Base-by-base conservation (phyloP, 2,329 filamentous ascomycete species). In the Colletotrichum lentis region DNA sequence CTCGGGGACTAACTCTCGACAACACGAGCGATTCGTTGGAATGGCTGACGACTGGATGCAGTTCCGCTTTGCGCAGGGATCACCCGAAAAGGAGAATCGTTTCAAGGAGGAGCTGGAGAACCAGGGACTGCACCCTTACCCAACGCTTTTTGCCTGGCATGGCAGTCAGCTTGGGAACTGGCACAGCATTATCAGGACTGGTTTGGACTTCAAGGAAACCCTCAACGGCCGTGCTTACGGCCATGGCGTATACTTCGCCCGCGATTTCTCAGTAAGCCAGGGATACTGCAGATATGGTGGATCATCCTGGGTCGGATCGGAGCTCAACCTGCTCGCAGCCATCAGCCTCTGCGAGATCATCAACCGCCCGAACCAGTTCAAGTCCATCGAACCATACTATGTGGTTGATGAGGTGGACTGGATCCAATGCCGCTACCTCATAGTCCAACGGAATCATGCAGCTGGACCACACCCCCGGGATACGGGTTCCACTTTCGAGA, bases 371-470 rank as follows among this genome's bases (percentile, higher is more conserved):
- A 58, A 76, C 0, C 74, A 90, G 52, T 97, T 92, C 73, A 77
- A 84, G 5, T 84, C 80, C 69, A 73, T 10, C 0, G 71, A 0
- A 0, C 90, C 90, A 0, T 88, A 89, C 78, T 88, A 92, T 54
- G 94, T 97, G 10, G 88, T 97, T 1, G 76, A 86, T 31, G 83
- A 93, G 52, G 80, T 91, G 11, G 90, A 96, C 73, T 97, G 94
- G 94, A 94, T 97, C 67, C 93, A 96, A 74, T 94, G 93, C 31
- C 87, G 94, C 50, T 97, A 96, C 77, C 83, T 97, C 1, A 92
- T 97, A 72, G 87, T 83, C 22, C 60, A 71, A 16, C 43, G 50
- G 20, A 44, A 24, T 12, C 22, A 49, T 2, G 5, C 22, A 31
- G 16, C 22, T 10, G 12, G 5, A 18, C 18, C n/a, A 16, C 52